Evolutionary conservation across 163 green algal genomes (phyloP), one percentile per base, ranked within the genome.

Genomic region (Chlamydomonas reinhardtii): DNA sequence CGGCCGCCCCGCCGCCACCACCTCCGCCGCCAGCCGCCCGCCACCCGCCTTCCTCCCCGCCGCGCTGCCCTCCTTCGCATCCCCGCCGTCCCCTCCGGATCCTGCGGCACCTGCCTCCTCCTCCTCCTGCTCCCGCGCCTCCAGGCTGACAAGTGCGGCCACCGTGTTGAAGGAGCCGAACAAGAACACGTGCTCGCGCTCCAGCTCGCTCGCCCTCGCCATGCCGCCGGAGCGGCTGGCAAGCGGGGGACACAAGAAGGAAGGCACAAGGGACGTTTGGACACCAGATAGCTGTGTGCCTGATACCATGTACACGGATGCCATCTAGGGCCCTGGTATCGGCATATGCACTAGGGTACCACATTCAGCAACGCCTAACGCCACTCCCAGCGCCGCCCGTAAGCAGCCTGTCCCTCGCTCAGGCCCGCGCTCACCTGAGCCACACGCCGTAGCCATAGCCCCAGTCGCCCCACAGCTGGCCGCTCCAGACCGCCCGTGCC

Each of bases 361-460:
- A 48, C 39, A 48, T 5, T 14, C 39, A 48, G 39, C 39, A 48
- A 8, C 39, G n/a, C 39, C 8, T 48, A 48, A 14, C 39, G 8
- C 5, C 39, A 48, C 39, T 8, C 8, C 39, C 39, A 48, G n/a
- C n/a, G n/a, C n/a, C n/a, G n/a, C n/a, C n/a, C n/a, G n/a, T n/a
- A n/a, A n/a, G n/a, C n/a, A n/a, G n/a, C n/a, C 71, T 25, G 0
- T 32, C 6, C 48, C 48, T 56, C n/a, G n/a, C n/a, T n/a, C n/a
- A n/a, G 48, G 48, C 19, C 19, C 48, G 48, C 12, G 1, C 12
- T 56, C 48, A 56, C 48, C 48, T 35, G n/a, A 76, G 24, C 71
- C 71, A 76, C 71, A 61, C 20, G 11, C 71, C 71, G 71, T 37
- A 76, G 11, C 71, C 71, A 12, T 76, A 76, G 37, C 71, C 71